phyloP scores from a whole-genome alignment of 1,284 basidiomycete genomes.

The Naganishia cerealis region DNA sequence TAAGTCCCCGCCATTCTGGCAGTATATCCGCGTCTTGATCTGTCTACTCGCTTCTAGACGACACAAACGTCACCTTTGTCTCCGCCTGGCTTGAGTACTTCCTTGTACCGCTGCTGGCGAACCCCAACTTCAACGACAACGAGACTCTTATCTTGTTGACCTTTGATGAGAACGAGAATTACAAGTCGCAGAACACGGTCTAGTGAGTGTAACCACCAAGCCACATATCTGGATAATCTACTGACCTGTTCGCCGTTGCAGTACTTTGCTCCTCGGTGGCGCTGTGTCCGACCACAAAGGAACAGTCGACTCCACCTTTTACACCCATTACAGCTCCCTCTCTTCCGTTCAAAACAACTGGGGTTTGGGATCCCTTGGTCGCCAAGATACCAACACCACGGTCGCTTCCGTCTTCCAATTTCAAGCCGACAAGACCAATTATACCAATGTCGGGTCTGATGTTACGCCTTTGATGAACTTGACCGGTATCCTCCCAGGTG shows the following conservation, averaged over 20 bases:
- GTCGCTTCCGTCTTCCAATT: slow-evolving; percentile 47
- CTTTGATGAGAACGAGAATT: slow-evolving; percentile 62
- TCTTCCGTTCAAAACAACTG: slow-evolving; percentile 68
- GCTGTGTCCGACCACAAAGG: slow-evolving; percentile 58
- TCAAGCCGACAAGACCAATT: slow-evolving; percentile 42
- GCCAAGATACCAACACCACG: slow-evolving; percentile 59
- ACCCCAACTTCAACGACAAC: slow-evolving; percentile 59
- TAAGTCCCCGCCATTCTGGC: background rate
- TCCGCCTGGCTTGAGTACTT: slow-evolving; percentile 61
- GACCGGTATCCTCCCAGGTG: slow-evolving; percentile 47
- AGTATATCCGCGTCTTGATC: background rate
- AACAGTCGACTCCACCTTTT: slow-evolving; percentile 61
- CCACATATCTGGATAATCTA: slow-evolving; percentile 17
- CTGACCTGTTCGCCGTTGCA: slow-evolving; percentile 50
- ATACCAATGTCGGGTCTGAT: slow-evolving; percentile 43
- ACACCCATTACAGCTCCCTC: slow-evolving; percentile 67
- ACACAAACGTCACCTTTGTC: slow-evolving; percentile 61
- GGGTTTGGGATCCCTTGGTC: slow-evolving; percentile 62
- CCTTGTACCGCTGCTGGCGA: slow-evolving; percentile 60
- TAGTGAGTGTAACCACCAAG: slow-evolving; percentile 37
- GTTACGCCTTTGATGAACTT: slow-evolving; percentile 46
- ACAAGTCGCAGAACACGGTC: slow-evolving; percentile 45
- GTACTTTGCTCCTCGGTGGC: slow-evolving; percentile 60
- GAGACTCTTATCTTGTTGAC: slow-evolving; percentile 63
- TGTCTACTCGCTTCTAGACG: slow-evolving; percentile 52